Base-by-base conservation (phyloP, 208 protist species). In the Trypanosomatidae sp. region DNA sequence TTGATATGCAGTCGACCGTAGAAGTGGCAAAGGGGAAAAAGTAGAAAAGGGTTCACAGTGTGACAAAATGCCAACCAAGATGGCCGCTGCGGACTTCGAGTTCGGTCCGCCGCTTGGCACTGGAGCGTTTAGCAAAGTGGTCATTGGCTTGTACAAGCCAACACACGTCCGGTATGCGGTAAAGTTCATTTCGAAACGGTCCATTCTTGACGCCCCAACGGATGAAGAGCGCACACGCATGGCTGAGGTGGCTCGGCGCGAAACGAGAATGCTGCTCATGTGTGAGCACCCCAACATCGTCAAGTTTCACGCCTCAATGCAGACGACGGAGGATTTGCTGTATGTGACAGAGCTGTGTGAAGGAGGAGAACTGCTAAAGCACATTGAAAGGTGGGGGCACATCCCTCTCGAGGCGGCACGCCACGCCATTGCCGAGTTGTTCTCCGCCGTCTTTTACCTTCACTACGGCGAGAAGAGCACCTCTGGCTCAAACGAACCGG, bases 381-480 rank as follows among this genome's bases (percentile, higher is more conserved):
- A 73, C 39, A 94, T 97, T 62, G 84, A 82, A 39, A 43, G 64
- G 3, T 80, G 77, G 28, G 76, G 86, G 52, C 84, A 76, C 69
- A 87, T 97, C 66, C 91, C 93, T 3, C 85, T 97, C 67, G 91
- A 97, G 50, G 93, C 93, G 10, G 82, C 87, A 12, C 81, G 93
- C 62, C 84, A 90, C 78, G 84, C 86, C 71, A 95, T 95, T 41
- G 95, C 97, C 15, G 98, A 99, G 80, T 83, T 99, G 30, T 91
- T 98, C 60, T 90, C 97, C 33, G 97, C 97, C 8, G 76, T 99
- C 12, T 98, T 98, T 71, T 99, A 99, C 74, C 83, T 99, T 15
- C 98, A 99, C 83, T 69, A 90, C 75, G 89, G 91, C 39, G 81
- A 90, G 73, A 79, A 76, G 22, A 74, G 58, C 36, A 69, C 46